Conservation (phyloP, 2,329 filamentous ascomycete genomes). For the Blumeria graminis region DNA sequence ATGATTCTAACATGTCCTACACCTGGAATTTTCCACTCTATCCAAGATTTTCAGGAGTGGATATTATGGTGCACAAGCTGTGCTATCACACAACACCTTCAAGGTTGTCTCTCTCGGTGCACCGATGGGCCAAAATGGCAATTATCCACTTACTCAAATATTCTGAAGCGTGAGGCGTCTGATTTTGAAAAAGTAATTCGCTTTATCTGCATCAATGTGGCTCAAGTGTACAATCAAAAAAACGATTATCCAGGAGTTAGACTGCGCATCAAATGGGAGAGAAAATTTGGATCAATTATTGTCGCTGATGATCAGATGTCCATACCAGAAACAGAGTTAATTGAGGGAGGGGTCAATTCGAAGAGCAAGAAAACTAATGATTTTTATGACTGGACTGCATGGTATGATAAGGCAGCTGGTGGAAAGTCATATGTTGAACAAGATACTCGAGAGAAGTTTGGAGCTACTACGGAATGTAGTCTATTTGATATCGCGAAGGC, state of each 20-base stretch:
- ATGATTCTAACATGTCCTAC: slow-evolving; percentile 6
- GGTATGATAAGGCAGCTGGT: not conserved
- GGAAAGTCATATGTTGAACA: not conserved
- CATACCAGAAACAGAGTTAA: not conserved
- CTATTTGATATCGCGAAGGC: not conserved
- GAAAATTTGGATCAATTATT: not conserved
- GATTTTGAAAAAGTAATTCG: not conserved
- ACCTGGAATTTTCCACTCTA: slow-evolving; percentile 3
- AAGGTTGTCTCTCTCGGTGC: not conserved
- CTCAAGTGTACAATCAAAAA: not conserved
- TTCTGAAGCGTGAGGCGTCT: not conserved
- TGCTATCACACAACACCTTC: slow-evolving; percentile 6
- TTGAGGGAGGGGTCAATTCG: not conserved
- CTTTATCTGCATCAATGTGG: not conserved
- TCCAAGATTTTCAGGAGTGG: slow-evolving; percentile 9
- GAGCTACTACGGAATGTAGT: slow-evolving; percentile 8
- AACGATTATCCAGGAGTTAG: slow-evolving; percentile 2
- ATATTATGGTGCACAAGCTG: slow-evolving; percentile 10
- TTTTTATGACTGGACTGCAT: slow-evolving; percentile 9
- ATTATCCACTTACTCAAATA: slow-evolving; percentile 1
- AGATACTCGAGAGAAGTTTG: slow-evolving; percentile 3
- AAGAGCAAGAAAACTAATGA: not conserved
- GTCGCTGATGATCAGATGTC: not conserved
- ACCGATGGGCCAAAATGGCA: not conserved
- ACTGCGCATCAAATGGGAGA: slow-evolving; percentile 1